Conservation (phyloP, 306 rosid genomes). For the Prunus dulcis region DNA sequence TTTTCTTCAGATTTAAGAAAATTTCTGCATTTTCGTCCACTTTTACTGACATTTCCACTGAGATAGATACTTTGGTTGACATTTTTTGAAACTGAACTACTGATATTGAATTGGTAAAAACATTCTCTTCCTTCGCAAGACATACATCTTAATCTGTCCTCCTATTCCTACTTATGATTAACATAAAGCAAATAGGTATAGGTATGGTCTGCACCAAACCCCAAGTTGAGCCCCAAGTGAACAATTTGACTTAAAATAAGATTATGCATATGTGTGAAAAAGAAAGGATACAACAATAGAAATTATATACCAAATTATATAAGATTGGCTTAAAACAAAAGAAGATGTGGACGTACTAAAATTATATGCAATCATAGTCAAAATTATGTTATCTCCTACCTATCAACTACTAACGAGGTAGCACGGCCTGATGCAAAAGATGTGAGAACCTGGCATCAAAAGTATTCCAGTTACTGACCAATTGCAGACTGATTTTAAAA, state of each 20-base stretch:
- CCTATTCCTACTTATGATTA: not conserved
- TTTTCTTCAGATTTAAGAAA: not conserved
- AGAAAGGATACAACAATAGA: not conserved
- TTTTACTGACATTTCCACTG: not conserved
- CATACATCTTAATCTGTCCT: not conserved
- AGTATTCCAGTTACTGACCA: conserved; percentile 16
- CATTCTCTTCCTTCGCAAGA: not conserved
- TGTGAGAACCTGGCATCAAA: conserved; percentile 71
- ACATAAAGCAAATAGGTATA: not conserved
- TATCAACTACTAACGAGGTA: conserved; percentile 89
- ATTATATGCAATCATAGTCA: not conserved
- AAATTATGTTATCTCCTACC: conserved; percentile 48
- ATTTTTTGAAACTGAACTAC: not conserved
- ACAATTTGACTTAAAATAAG: not conserved
- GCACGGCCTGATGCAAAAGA: conserved; percentile 99
- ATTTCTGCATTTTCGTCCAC: not conserved
- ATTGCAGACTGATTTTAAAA: not conserved
- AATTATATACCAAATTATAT: not conserved
- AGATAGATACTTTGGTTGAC: not conserved
- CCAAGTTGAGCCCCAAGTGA: not conserved
- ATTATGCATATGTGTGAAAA: not conserved
- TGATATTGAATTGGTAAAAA: not conserved
- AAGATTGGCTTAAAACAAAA: not conserved
- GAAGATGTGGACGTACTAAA: not conserved
- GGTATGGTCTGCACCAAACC: not conserved